phyloP scores from a whole-genome alignment of 2,329 filamentous ascomycete genomes.

The Aspergillus neoniger region DNA sequence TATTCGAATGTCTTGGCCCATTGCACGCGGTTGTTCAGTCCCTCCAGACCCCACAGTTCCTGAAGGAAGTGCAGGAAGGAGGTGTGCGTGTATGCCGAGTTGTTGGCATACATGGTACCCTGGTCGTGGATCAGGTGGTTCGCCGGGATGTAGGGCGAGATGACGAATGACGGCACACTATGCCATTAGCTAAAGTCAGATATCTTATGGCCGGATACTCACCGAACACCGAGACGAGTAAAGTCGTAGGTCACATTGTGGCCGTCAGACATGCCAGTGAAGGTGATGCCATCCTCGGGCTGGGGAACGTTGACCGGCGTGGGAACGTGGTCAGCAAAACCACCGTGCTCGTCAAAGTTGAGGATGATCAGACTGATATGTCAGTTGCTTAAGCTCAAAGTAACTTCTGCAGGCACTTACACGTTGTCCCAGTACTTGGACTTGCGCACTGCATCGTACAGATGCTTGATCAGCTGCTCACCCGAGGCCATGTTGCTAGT shows the following conservation, averaged over 20 bases:
- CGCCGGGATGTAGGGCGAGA: conserved; percentile 37
- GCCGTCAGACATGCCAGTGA: conserved; percentile 32
- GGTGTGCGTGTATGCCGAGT: conserved; percentile 44
- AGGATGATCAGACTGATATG: conserved; percentile 37
- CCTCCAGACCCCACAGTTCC: conserved; percentile 43
- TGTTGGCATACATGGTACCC: conserved; percentile 39
- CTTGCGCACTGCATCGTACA: conserved; percentile 46
- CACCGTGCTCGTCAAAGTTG: conserved; percentile 47
- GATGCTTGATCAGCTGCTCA: conserved; percentile 43
- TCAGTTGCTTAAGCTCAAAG: not conserved
- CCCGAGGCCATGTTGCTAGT: conserved; percentile 42
- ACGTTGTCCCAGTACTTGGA: conserved; percentile 43
- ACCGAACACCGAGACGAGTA: conserved; percentile 42
- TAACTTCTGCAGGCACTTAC: conserved; percentile 17
- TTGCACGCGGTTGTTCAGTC: conserved; percentile 45
- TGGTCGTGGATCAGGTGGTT: conserved; percentile 42
- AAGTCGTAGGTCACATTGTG: conserved; percentile 42
- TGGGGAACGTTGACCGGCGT: conserved; percentile 41
- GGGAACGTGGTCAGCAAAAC: conserved; percentile 44
- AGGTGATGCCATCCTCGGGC: conserved; percentile 37
- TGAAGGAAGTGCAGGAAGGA: conserved; percentile 45
- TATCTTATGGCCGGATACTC: not conserved
- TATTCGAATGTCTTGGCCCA: conserved; percentile 47
- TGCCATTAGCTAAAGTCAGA: not conserved
- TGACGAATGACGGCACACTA: conserved; percentile 41